phyloP scores from a whole-genome alignment of 306 rosid genomes.

The Rosa chinensis region DNA sequence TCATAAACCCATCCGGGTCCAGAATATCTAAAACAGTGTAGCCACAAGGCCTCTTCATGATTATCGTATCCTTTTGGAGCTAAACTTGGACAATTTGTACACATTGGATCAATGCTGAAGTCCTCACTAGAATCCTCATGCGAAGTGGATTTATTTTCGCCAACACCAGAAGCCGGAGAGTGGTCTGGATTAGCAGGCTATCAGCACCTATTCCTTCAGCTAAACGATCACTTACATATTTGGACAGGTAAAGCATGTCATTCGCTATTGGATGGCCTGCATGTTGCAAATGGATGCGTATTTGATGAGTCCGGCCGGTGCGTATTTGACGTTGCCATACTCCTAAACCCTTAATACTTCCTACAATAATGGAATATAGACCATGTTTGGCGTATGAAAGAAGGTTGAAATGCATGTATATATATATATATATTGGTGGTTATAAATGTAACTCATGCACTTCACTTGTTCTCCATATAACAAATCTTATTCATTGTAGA shows the following conservation, averaged over 20 bases:
- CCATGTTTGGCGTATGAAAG: not conserved
- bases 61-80: conserved; percentile 71
- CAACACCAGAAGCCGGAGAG: conserved; percentile 35
- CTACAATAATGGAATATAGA: not conserved
- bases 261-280: conserved; percentile 87
- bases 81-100: conserved; percentile 89
- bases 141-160: conserved; percentile 32
- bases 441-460: not conserved
- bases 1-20: conserved; percentile 87
- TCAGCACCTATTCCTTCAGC: conserved; percentile 53
- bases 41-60: conserved; percentile 76
- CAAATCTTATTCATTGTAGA: not conserved
- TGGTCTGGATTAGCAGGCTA: conserved; percentile 42
- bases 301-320: not conserved
- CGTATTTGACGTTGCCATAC: too few species aligned
- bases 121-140: conserved; percentile 44
- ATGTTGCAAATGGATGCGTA: conserved; percentile 79
- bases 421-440: not conserved
- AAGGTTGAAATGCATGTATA: not conserved
- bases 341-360: not conserved
- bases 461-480: not conserved
- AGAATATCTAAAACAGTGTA: conserved; percentile 66
- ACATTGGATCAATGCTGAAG: conserved; percentile 73
- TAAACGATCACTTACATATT: conserved; percentile 41
- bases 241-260: conserved; percentile 66